Percentiles rank a stretch among this genome's conserved stretches.
Conservation (phyloP, 495 filamentous ascomycete genomes). For the Penicillium flavigenum region DNA sequence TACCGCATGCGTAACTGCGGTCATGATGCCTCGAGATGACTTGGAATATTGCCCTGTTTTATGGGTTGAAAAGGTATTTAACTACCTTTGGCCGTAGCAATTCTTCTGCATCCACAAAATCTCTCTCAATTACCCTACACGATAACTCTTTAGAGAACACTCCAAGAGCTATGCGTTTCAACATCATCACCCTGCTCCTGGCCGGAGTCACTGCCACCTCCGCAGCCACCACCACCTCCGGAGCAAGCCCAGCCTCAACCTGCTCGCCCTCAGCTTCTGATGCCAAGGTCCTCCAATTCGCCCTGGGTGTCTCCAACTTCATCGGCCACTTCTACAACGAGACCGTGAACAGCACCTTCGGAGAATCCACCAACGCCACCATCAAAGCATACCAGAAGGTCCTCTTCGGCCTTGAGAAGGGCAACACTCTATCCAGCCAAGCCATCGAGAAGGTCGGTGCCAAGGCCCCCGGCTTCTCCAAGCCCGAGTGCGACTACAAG, state of each 20-base stretch:
- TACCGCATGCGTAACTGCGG: background rate
- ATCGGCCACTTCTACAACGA: slow-evolving; percentile 28
- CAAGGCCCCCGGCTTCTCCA: slow-evolving; percentile 19
- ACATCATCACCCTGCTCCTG: slow-evolving; percentile 1
- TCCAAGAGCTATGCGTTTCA: background rate
- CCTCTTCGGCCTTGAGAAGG: slow-evolving; percentile 28
- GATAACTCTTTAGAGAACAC: background rate
- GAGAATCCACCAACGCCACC: slow-evolving; percentile 22
- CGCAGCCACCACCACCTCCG: background rate
- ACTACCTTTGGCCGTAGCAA: background rate
- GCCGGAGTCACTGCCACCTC: slow-evolving; percentile 8
- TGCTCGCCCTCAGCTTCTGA: slow-evolving; percentile 28
- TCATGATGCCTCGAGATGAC: background rate
- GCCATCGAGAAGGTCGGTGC: slow-evolving; percentile 26
- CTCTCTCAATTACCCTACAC: background rate
- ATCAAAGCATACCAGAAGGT: slow-evolving; percentile 17
- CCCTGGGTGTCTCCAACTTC: slow-evolving; percentile 28
- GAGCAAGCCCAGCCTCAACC: background rate
- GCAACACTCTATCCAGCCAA: slow-evolving; percentile 28
- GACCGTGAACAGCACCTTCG: slow-evolving; percentile 25
- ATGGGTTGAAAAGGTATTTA: background rate
- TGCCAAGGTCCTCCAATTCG: slow-evolving; percentile 27
- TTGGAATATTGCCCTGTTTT: background rate
- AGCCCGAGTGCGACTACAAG: slow-evolving; percentile 28
- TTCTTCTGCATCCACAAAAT: background rate